Evolutionary conservation across 768 basidiomycete species (phyloP), one percentile per base, ranked within the genome.

Genomic region (Trametopsis cervina): DNA sequence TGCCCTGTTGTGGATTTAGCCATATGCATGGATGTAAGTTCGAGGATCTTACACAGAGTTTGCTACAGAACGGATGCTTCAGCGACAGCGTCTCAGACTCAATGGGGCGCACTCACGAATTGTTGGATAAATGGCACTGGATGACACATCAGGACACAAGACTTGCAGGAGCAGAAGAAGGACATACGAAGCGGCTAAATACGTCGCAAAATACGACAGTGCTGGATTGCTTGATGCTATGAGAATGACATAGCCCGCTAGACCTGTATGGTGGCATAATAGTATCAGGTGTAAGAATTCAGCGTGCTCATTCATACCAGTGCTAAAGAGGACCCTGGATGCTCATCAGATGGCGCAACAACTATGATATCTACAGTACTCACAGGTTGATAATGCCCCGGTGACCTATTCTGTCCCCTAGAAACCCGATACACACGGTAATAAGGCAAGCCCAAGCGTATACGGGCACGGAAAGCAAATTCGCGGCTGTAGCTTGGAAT

Each of bases 391-490:
- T 76, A 52, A 74, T 67, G 36, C 69, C 78, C 18, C 83, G 70
- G 38, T 66, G 69, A n/a, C 76, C 77, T 21, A 74, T 63, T 5
- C 75, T 72, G 57, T 87, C 85, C 20, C 82, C 82, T 20, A 78
- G 54, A 49, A 81, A 70, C 15, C 85, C 85, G 40, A 85, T 66
- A 25, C 68, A 49, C 51, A 76, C 72, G 4, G 87, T 89, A 57
- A 85, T 66, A 29, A 85, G 61, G 55, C 84, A 84, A 17, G 81
- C 78, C 76, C 82, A 85, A 4, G 73, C 76, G 58, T 89, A 89
- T 23, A 88, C 82, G 1, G 87, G 86, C 3, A 89, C 85, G 0
- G 83, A 84, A 13, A 90, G 69, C 10, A 89, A 61, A 57, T 89
- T 89, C 2, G 86, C 84, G 21, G 69, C 63, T 1, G 83, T 87